phyloP scores from a whole-genome alignment of 495 filamentous ascomycete genomes.

The Cenococcum geophilum region DNA sequence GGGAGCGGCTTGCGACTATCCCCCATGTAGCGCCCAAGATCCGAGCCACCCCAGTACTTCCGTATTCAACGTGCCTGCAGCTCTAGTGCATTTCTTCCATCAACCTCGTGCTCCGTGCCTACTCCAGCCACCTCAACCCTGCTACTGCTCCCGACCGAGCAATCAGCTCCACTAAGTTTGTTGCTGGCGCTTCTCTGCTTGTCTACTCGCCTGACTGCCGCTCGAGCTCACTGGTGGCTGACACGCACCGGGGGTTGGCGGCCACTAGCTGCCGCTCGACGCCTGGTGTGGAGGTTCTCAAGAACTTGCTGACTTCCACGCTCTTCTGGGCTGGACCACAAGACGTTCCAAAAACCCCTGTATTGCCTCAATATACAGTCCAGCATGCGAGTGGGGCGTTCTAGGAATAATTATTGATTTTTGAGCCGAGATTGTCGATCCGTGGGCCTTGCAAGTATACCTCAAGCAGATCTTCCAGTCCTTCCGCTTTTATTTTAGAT shows the following conservation, averaged over 20 bases:
- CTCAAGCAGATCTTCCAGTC: slow-evolving; percentile 17
- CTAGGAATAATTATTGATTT: neutral
- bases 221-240: neutral
- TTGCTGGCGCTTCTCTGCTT: neutral
- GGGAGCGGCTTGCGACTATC: neutral
- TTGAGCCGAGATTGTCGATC: neutral
- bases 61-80: slow-evolving; percentile 14
- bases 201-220: no score
- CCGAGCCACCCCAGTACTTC: neutral
- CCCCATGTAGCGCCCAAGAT: neutral
- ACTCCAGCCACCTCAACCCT: slow-evolving; percentile 3
- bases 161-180: neutral
- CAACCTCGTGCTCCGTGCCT: neutral
- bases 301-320: neutral
- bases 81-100: neutral
- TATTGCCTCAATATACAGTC: neutral
- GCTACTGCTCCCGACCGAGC: neutral
- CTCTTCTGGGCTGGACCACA: neutral
- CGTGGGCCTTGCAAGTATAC: slow-evolving; percentile 2
- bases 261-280: neutral
- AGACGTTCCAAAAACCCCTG: neutral
- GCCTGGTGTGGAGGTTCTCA: neutral
- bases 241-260: neutral
- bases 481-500: slow-evolving; percentile 2
- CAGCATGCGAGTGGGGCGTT: neutral